Evolutionary conservation across 2,329 filamentous ascomycete genomes (phyloP).

Genomic region (Thielaviopsis musarum): DNA sequence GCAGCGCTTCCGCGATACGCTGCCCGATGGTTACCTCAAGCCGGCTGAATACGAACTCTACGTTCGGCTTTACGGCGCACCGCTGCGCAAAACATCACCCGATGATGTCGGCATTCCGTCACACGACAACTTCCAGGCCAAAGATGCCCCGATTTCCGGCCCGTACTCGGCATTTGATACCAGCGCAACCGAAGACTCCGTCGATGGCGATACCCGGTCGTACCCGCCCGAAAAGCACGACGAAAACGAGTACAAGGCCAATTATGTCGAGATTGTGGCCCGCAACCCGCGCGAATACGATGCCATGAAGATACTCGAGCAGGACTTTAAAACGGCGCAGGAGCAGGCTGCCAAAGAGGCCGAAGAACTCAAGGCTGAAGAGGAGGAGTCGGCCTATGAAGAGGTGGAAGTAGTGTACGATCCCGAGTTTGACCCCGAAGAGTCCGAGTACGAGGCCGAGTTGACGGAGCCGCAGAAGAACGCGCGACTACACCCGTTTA

Average conservation of each 20-base stretch:
- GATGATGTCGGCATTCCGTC: conserved; percentile 39
- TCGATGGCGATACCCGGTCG: conserved; percentile 1
- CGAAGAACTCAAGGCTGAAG: conserved; percentile 21
- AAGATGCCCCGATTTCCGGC: conserved; percentile 12
- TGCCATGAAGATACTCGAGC: conserved; percentile 37
- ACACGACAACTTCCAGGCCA: conserved; percentile 14
- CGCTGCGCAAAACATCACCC: conserved; percentile 42
- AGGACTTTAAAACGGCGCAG: conserved; percentile 34
- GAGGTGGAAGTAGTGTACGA: conserved; percentile 20
- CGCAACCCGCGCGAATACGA: conserved; percentile 38
- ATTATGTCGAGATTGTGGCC: conserved; percentile 30
- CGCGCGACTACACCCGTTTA: conserved; percentile 54
- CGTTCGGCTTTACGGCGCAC: conserved; percentile 64
- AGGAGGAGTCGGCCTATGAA: conserved; percentile 17
- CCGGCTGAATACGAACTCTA: conserved; percentile 60
- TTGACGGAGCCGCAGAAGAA: conserved; percentile 17
- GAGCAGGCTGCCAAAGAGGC: conserved; percentile 17
- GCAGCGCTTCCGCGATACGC: conserved; percentile 56
- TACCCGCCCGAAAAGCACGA: conserved; percentile 7
- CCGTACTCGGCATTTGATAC: conserved; percentile 2
- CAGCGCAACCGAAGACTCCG: conserved; percentile 3
- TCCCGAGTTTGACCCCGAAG: conserved; percentile 14
- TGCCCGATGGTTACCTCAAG: conserved; percentile 56
- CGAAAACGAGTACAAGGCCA: neutral
- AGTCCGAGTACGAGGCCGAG: conserved; percentile 11